Evolutionary conservation across 2,329 filamentous ascomycete genomes (phyloP).

Genomic region (Nothophoma quercina): DNA sequence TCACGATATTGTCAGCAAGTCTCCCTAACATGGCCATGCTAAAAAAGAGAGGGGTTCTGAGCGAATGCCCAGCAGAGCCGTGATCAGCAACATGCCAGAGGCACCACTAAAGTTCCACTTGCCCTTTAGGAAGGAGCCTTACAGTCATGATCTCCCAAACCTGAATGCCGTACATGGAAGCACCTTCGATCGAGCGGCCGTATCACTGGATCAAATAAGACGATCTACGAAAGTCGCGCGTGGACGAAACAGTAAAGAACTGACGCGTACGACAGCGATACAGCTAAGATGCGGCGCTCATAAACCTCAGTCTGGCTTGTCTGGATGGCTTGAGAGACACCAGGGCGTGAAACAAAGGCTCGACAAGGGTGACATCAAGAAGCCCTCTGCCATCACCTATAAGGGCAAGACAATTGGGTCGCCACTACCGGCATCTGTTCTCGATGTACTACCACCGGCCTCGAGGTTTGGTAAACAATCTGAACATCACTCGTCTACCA

Average conservation of each 20-base stretch:
- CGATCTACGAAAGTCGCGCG: no score
- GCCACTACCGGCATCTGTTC: not conserved
- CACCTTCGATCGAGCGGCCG: not conserved
- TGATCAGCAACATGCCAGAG: not conserved
- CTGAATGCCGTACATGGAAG: not conserved
- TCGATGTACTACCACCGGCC: not conserved
- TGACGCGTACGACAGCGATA: not conserved
- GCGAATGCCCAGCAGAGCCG: no score
- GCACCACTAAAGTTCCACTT: not conserved
- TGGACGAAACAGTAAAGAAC: not conserved
- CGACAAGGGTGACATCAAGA: not conserved
- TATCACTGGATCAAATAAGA: not conserved
- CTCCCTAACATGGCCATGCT: not conserved
- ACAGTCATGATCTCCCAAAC: not conserved
- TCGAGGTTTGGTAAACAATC: not conserved
- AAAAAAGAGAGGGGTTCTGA: not conserved
- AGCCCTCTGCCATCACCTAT: not conserved
- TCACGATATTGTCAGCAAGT: not conserved
- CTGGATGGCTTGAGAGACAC: not conserved
- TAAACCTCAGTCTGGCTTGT: not conserved
- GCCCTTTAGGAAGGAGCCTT: not conserved
- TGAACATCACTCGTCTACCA: not conserved
- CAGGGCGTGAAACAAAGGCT: not conserved
- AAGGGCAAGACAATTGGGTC: slow-evolving; percentile 1
- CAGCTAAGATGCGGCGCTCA: slow-evolving; percentile 1